phyloP scores from a whole-genome alignment of 768 basidiomycete species.

The Auriscalpium orientale region DNA sequence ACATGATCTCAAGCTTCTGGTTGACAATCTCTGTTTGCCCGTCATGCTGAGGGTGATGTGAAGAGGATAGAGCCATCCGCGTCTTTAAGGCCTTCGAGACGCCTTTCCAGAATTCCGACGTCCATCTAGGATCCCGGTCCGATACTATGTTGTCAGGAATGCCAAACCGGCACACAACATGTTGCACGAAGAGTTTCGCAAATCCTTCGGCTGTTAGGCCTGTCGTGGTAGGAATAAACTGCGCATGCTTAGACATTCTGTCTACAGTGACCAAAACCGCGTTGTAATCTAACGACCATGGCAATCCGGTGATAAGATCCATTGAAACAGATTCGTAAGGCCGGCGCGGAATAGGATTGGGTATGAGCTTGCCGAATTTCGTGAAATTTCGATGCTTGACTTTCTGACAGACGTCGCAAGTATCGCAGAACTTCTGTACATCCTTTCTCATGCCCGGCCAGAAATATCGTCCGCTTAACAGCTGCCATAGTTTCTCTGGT shows the following conservation, averaged over 20 bases:
- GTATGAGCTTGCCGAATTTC: constrained; percentile 1
- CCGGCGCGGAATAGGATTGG: constrained; percentile 4
- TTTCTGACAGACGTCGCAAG: constrained; percentile 15
- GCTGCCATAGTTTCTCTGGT: constrained; percentile 2
- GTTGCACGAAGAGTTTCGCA: constrained; percentile 2
- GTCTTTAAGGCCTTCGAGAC: not conserved
- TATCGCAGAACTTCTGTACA: not conserved
- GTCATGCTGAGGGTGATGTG: not conserved
- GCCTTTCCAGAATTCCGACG: constrained; percentile 1
- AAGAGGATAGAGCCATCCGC: not conserved
- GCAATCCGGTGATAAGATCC: constrained; percentile 6
- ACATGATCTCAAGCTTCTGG: constrained; percentile 8
- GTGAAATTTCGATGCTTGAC: constrained; percentile 1
- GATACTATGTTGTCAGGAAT: not conserved
- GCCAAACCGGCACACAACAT: constrained; percentile 3
- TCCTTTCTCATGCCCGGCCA: constrained; percentile 8
- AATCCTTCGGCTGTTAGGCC: constrained; percentile 3
- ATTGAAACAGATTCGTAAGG: constrained; percentile 13
- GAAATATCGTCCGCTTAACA: not conserved
- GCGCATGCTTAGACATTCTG: constrained; percentile 23
- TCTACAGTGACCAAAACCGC: constrained; percentile 13
- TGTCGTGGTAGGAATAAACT: constrained; percentile 20
- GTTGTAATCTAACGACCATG: constrained; percentile 5
- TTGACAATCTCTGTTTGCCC: constrained; percentile 17
- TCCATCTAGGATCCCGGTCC: not conserved